These are phyloP conservation scores for Phaeosphaeria sp. DNA, from an alignment of 2,329 filamentous ascomycete genomes.

Conservation along the genomic window DNA sequence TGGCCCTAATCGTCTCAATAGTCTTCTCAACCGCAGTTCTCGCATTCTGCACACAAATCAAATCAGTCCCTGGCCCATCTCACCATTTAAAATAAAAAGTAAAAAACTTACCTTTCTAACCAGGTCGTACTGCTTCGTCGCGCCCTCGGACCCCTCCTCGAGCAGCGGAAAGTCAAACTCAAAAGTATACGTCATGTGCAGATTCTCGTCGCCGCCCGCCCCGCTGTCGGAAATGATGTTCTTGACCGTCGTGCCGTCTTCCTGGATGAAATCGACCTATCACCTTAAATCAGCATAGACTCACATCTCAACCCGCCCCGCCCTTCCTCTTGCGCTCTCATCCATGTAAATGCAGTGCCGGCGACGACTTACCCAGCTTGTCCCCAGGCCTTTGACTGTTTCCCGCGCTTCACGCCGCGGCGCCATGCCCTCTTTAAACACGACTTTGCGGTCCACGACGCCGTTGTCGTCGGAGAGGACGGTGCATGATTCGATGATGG, in stretches of 20 bases:
- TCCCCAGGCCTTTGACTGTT: conserved; percentile 47
- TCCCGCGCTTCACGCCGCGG: conserved; percentile 44
- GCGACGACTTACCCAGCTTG: conserved; percentile 48
- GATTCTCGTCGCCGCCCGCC: conserved; percentile 38
- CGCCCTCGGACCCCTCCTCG: conserved; percentile 44
- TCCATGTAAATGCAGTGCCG: no score
- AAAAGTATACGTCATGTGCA: conserved; percentile 57
- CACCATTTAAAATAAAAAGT: no score
- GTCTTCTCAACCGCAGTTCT: conserved; percentile 52
- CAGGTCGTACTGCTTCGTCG: conserved; percentile 32
- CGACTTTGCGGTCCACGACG: conserved; percentile 45
- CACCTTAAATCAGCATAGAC: no score
- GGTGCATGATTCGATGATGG: conserved; percentile 50
- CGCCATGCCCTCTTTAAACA: conserved; percentile 47
- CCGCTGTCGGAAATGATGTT: conserved; percentile 54
- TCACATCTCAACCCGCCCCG: no score
- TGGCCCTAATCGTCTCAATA: conserved; percentile 52
- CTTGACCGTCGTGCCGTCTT: conserved; percentile 51
- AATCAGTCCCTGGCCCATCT: no score
- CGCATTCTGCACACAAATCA: conserved; percentile 32
- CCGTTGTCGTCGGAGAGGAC: conserved; percentile 49
- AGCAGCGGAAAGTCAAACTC: conserved; percentile 49
- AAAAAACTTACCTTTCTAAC: conserved; percentile 30
- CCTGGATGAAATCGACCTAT: conserved; percentile 52
- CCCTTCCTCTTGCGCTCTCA: no score